A percentile compares a stretch with the other conserved stretches of the same genome.
These are phyloP conservation scores for Isabelozyma gotoi DNA, from an alignment of 805 yeast genomes.

Conservation along the genomic window DNA sequence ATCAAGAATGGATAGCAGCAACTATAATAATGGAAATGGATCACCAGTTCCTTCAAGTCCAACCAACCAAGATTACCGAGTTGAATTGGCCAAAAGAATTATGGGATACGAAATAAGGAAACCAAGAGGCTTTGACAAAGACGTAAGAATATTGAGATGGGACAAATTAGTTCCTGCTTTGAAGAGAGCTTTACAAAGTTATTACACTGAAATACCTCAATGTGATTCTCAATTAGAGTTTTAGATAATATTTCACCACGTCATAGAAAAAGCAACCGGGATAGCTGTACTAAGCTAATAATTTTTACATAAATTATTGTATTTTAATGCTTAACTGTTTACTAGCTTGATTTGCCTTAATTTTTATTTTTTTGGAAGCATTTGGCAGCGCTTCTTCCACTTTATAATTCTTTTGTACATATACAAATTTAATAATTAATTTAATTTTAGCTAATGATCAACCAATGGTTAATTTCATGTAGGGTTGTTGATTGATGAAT, in stretches of 20 bases:
- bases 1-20: slow-evolving; percentile 36
- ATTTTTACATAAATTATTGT: no score
- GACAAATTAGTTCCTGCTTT: slow-evolving; percentile 58
- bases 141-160: slow-evolving; percentile 63
- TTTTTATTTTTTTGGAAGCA: background rate
- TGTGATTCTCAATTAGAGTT: slow-evolving; percentile 11
- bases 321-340: background rate
- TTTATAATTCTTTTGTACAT: background rate
- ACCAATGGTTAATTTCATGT: no score
- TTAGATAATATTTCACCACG: no score
- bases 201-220: slow-evolving; percentile 57
- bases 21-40: slow-evolving; percentile 2
- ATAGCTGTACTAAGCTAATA: no score
- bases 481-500: no score
- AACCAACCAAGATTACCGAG: slow-evolving; percentile 37
- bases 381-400: background rate
- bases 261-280: background rate
- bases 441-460: background rate
- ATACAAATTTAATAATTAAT: background rate
- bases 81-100: slow-evolving; percentile 61
- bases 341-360: background rate
- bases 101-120: slow-evolving; percentile 62
- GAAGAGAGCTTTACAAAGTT: slow-evolving; percentile 63
- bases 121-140: slow-evolving; percentile 70
- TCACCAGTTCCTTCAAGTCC: slow-evolving; percentile 5